phyloP scores from a whole-genome alignment of 1,284 basidiomycete genomes.

The Tylopilus sp. region DNA sequence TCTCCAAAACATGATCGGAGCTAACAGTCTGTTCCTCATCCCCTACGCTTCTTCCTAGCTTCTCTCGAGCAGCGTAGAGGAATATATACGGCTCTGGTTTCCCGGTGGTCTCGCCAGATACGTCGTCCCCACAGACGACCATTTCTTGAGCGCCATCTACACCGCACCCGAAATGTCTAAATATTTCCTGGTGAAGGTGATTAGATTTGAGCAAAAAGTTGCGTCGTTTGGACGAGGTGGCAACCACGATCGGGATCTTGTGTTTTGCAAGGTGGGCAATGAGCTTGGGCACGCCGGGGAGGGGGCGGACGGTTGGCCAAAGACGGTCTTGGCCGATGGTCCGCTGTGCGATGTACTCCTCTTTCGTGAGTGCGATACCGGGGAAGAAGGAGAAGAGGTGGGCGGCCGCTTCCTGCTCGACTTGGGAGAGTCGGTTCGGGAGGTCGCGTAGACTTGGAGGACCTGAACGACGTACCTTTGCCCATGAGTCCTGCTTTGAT shows the following conservation, averaged over 20 bases:
- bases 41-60: constrained; percentile 55
- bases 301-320: constrained; percentile 62
- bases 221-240: constrained; percentile 62
- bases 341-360: constrained; percentile 54
- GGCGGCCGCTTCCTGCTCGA: constrained; percentile 56
- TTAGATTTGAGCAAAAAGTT: constrained; percentile 63
- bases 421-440: constrained; percentile 35
- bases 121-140: constrained; percentile 67
- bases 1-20: constrained; percentile 42
- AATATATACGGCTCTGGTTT: constrained; percentile 78
- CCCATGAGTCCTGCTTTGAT: constrained; percentile 82
- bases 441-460: background rate
- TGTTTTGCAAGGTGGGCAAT: constrained; percentile 61
- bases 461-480: constrained; percentile 49
- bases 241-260: constrained; percentile 67
- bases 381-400: constrained; percentile 74
- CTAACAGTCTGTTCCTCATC: constrained; percentile 37
- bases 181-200: constrained; percentile 52
- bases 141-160: constrained; percentile 38
- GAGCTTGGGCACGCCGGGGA: constrained; percentile 65
- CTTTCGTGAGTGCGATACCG: constrained; percentile 54
- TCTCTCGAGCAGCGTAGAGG: constrained; percentile 55
- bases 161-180: constrained; percentile 36
- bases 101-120: constrained; percentile 40
- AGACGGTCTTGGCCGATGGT: constrained; percentile 53